These are phyloP conservation scores for Talaromyces islandicus DNA, from an alignment of 2,329 filamentous ascomycete species.

Conservation along the genomic window DNA sequence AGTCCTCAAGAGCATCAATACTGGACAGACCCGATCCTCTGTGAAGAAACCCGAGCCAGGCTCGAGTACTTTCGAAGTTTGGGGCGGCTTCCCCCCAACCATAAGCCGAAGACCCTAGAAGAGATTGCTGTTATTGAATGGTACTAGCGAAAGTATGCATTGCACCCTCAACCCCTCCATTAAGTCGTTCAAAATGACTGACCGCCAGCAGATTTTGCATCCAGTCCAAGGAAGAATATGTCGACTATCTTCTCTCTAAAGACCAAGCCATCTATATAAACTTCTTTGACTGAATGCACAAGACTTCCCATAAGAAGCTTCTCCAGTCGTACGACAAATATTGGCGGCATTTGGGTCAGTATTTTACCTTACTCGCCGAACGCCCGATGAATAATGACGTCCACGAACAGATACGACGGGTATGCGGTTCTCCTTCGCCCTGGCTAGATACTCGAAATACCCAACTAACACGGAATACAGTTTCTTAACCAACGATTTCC, in stretches of 20 bases:
- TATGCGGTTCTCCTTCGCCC: slow-evolving; percentile 10
- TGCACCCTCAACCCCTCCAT: too few species aligned
- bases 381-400: slow-evolving; percentile 15
- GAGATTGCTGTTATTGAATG: slow-evolving; percentile 18
- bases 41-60: slow-evolving; percentile 19
- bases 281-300: slow-evolving; percentile 22
- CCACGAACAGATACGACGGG: slow-evolving; percentile 19
- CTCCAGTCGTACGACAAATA: slow-evolving; percentile 21
- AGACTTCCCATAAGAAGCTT: slow-evolving; percentile 16
- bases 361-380: slow-evolving; percentile 16
- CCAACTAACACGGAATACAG: slow-evolving; percentile 12
- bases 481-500: slow-evolving; percentile 16
- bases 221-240: slow-evolving; percentile 18
- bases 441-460: background rate
- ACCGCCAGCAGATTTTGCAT: slow-evolving; percentile 18
- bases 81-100: slow-evolving; percentile 21
- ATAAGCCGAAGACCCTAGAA: slow-evolving; percentile 18
- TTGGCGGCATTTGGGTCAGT: slow-evolving; percentile 18
- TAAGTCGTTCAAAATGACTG: background rate
- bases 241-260: slow-evolving; percentile 18
- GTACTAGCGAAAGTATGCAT: slow-evolving; percentile 15
- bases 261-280: slow-evolving; percentile 20
- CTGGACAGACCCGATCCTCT: slow-evolving; percentile 21
- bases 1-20: slow-evolving; percentile 17
- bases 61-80: slow-evolving; percentile 17